Evolutionary conservation across 495 filamentous ascomycete genomes (phyloP).

Genomic region (Neurospora sp.): DNA sequence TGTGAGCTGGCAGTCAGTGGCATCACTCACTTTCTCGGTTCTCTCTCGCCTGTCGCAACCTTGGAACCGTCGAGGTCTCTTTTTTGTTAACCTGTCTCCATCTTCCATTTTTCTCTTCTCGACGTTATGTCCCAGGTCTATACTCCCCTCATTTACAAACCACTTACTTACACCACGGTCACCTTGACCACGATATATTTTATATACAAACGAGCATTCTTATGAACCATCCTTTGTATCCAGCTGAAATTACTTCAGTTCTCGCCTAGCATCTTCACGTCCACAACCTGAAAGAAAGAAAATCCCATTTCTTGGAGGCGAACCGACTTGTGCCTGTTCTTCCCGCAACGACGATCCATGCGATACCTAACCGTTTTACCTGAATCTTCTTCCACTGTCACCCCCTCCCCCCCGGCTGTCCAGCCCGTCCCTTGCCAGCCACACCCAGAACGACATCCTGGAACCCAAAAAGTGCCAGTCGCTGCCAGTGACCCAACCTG

Average conservation of each 20-base stretch:
- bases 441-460: not conserved
- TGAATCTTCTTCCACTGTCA: not conserved
- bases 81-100: constrained; percentile 2
- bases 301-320: not conserved
- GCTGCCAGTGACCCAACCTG: not conserved
- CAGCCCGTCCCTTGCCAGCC: not conserved
- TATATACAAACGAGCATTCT: not conserved
- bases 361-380: not conserved
- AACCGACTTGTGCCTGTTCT: not conserved
- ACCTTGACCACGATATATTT: not conserved
- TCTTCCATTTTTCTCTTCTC: constrained; percentile 2
- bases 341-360: not conserved
- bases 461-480: not conserved
- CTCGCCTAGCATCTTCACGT: not conserved
- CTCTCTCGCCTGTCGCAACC: constrained; percentile 12
- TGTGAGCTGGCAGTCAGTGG: constrained; percentile 22
- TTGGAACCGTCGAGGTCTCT: constrained; percentile 2
- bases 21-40: constrained; percentile 2
- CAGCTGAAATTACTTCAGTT: not conserved
- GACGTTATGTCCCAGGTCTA: not conserved
- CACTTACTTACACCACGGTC: not conserved
- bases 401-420: not conserved
- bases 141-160: constrained; percentile 1
- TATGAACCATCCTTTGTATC: not conserved
- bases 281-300: not conserved